Evolutionary conservation across 352 stramenopile species (phyloP), one percentile per base, ranked within the genome.

Genomic region (Phytophthora sojae): DNA sequence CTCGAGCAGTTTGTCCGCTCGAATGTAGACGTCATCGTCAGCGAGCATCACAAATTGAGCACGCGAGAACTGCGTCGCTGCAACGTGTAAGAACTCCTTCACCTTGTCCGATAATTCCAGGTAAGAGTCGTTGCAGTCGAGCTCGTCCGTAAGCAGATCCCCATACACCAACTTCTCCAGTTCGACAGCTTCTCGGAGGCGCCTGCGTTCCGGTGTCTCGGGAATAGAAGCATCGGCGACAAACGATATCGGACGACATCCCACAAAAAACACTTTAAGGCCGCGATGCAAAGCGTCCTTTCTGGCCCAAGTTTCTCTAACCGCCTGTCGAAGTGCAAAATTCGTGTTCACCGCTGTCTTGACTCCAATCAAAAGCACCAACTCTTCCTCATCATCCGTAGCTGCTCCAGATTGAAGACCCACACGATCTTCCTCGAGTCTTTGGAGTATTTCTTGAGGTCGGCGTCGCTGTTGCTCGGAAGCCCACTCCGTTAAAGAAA

Each of bases 1-100:
- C 15, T 49, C 2, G 3, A 61, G n/a, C 12, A 74, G 3, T 6
- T 55, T 29, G 21, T 80, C 60, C 9, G 80, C 42, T 21, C 74
- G 73, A 6, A 87, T 61, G 42, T 84, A 86, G 17, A 88, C 60
- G 39, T 86, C 79, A 39, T 88, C 80, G 52, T 87, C 80, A 19
- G 70, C 66, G 9, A 88, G 72, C 73, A 88, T 81, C 17, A 85
- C 53, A 53, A 80, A 88, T 49, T 69, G 51, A 9, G 68, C 56
- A 6, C 25, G 15, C 2, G 45, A 49, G 30, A 63, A 74, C 17
- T 59, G 23, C 12, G 60, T 56, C 7, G 42, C 45, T 11, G 69
- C 73, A 59, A 79, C 76, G 26, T 76, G 59, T 61, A 88, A 61
- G 32, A 92, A 92, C 37, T 79, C 71, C 49, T 82, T 82, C 9